These are phyloP conservation scores for Hygrophoropsis aurantiaca DNA, from an alignment of 768 basidiomycete species.

Conservation along the genomic window DNA sequence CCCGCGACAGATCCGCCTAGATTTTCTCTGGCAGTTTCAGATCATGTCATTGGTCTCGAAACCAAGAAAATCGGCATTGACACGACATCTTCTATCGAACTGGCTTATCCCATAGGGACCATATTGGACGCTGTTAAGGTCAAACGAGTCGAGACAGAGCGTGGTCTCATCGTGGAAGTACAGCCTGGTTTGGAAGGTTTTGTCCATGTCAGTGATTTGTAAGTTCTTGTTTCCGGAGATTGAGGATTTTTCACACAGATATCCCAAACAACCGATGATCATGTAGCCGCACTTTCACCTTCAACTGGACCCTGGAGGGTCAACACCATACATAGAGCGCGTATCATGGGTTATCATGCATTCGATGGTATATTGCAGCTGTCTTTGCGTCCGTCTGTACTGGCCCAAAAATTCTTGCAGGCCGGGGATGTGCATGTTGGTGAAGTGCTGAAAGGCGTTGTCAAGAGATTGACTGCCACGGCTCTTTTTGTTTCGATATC, in stretches of 20 bases:
- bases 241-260: conserved; percentile 54
- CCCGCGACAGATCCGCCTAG: conserved; percentile 67
- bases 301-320: conserved; percentile 79
- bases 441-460: conserved; percentile 80
- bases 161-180: conserved; percentile 75
- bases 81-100: conserved; percentile 38
- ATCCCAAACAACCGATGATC: conserved; percentile 90
- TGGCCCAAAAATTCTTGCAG: conserved; percentile 85
- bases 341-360: conserved; percentile 81
- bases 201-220: conserved; percentile 67
- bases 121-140: conserved; percentile 75
- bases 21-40: conserved; percentile 77
- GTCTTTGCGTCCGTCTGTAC: conserved; percentile 78
- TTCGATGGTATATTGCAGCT: conserved; percentile 89
- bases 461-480: conserved; percentile 80
- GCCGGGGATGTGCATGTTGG: conserved; percentile 83
- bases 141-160: conserved; percentile 71
- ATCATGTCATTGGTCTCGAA: conserved; percentile 65
- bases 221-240: conserved; percentile 2
- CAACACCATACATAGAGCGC: conserved; percentile 77
- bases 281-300: conserved; percentile 71
- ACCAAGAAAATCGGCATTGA: conserved; percentile 33
- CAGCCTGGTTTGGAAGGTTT: conserved; percentile 71
- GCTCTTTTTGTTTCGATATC: conserved; percentile 85
- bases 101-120: conserved; percentile 72